Conservation (phyloP, 805 yeast genomes). For the Kodamaea neixiangensis region DNA sequence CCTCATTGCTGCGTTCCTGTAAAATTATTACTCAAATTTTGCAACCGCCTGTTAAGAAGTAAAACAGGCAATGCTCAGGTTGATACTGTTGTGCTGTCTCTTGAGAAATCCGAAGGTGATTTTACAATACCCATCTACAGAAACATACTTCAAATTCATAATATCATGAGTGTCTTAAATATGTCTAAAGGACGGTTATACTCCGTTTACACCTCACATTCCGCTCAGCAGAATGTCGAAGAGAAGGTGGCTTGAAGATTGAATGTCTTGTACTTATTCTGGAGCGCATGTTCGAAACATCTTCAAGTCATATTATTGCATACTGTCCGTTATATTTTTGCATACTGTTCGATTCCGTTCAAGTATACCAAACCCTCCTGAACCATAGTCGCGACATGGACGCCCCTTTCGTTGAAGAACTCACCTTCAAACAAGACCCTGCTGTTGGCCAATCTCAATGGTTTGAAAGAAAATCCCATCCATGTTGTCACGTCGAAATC, state of each 20-base stretch:
- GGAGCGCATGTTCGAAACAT: neutral
- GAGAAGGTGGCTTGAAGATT: neutral
- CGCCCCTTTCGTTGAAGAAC: slow-evolving; percentile 50
- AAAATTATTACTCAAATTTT: neutral
- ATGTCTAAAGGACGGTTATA: neutral
- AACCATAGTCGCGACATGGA: slow-evolving; percentile 57
- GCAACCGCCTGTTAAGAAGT: neutral
- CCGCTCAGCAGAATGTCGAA: neutral
- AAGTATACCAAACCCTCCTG: slow-evolving; percentile 62
- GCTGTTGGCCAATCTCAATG: slow-evolving; percentile 51
- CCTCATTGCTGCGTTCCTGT: neutral
- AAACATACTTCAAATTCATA: neutral
- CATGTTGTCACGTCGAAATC: slow-evolving; percentile 53
- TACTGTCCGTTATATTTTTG: slow-evolving; percentile 12
- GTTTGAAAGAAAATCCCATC: slow-evolving; percentile 51
- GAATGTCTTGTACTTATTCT: no score
- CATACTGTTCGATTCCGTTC: slow-evolving; percentile 22
- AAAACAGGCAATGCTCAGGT: neutral
- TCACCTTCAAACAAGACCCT: slow-evolving; percentile 61
- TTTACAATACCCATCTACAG: neutral
- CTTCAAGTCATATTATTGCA: neutral
- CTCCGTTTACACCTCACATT: neutral
- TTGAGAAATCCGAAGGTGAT: neutral
- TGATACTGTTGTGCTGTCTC: neutral
- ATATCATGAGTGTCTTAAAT: neutral